Conservation (phyloP, 1,284 basidiomycete species). For the Bondarzewia mesenterica region DNA sequence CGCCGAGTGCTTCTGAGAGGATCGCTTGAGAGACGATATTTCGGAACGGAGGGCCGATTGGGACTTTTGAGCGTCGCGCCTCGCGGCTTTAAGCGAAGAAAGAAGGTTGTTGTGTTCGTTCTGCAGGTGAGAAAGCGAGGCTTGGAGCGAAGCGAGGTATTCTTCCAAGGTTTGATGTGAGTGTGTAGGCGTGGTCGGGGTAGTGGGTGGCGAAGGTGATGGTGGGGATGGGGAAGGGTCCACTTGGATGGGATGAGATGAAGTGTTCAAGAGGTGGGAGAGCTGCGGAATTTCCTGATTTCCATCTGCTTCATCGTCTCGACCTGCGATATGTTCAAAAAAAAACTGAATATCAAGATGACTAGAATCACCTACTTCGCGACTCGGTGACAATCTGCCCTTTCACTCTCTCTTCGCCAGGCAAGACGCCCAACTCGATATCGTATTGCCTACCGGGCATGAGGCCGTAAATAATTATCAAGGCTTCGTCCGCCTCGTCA, state of each 20-base stretch:
- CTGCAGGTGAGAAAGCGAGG: slow-evolving; percentile 42
- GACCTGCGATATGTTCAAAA: slow-evolving; percentile 2
- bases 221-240: slow-evolving; percentile 12
- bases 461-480: slow-evolving; percentile 74
- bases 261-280: slow-evolving; percentile 6
- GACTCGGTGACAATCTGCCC: slow-evolving; percentile 50
- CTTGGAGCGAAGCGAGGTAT: slow-evolving; percentile 9
- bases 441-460: slow-evolving; percentile 77
- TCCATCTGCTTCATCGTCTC: slow-evolving; percentile 1
- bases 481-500: slow-evolving; percentile 68
- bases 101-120: slow-evolving; percentile 55
- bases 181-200: slow-evolving; percentile 5
- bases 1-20: slow-evolving; percentile 59
- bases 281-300: neutral
- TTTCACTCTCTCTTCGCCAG: slow-evolving; percentile 43
- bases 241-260: neutral
- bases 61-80: slow-evolving; percentile 67
- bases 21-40: slow-evolving; percentile 65
- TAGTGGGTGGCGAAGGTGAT: slow-evolving; percentile 10
- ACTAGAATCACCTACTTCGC: slow-evolving; percentile 26
- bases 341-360: no score
- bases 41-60: slow-evolving; percentile 66
- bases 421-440: slow-evolving; percentile 64
- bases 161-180: slow-evolving; percentile 11
- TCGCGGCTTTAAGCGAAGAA: slow-evolving; percentile 53